Evolutionary conservation across 1,284 basidiomycete species (phyloP).

Genomic region (Naganishia albida): DNA sequence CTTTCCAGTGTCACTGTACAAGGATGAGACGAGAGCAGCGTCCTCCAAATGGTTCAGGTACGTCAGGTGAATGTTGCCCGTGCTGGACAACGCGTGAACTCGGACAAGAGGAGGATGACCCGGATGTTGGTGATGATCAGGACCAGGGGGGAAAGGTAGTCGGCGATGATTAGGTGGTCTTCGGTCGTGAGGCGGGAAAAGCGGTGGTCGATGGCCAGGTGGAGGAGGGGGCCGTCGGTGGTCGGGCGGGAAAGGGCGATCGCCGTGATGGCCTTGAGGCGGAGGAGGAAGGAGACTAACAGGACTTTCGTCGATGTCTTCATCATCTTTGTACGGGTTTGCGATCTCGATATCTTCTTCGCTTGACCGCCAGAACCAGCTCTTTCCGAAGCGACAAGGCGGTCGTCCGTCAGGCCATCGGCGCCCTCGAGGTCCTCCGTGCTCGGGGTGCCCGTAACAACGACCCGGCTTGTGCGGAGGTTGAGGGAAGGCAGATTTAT

Average conservation of each 20-base stretch:
- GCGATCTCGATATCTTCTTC: slow-evolving; percentile 3
- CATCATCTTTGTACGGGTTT: not conserved
- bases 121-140: not conserved
- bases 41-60: slow-evolving; percentile 32
- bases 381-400: not conserved
- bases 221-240: slow-evolving; percentile 7
- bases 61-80: slow-evolving; percentile 33
- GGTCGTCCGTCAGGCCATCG: not conserved
- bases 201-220: not conserved
- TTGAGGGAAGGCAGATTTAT: slow-evolving; percentile 16
- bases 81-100: slow-evolving; percentile 31
- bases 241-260: not conserved
- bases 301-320: not conserved
- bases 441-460: slow-evolving; percentile 2
- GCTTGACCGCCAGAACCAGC: slow-evolving; percentile 13
- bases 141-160: slow-evolving; percentile 26
- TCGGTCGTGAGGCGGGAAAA: slow-evolving; percentile 11
- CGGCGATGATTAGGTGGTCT: not conserved
- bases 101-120: slow-evolving; percentile 27
- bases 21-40: slow-evolving; percentile 28
- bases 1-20: slow-evolving; percentile 33
- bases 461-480: slow-evolving; percentile 18
- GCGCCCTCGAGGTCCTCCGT: not conserved
- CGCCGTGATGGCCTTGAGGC: not conserved
- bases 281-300: slow-evolving; percentile 8